These are phyloP conservation scores for Melanopsichium pennsylvanicum DNA, from an alignment of 1,284 basidiomycete species.

Conservation along the genomic window DNA sequence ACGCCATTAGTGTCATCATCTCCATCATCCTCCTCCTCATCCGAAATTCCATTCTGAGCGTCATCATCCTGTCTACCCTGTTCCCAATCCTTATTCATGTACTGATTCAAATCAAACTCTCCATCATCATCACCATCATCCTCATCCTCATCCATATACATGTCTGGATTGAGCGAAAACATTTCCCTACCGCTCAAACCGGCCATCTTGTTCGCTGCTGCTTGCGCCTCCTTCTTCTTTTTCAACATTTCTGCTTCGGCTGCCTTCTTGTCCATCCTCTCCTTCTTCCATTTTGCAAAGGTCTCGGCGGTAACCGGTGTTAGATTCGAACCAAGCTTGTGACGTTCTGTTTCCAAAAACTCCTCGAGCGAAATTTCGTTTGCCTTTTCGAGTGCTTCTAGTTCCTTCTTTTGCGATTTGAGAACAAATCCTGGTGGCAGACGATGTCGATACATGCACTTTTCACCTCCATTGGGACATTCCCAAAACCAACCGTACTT, in stretches of 20 bases:
- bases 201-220: constrained; percentile 85
- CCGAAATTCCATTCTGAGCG: constrained; percentile 12
- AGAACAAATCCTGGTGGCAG: constrained; percentile 86
- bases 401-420: constrained; percentile 78
- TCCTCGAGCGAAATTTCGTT: constrained; percentile 88
- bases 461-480: constrained; percentile 70
- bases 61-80: constrained; percentile 57
- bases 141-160: constrained; percentile 77
- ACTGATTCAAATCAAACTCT: constrained; percentile 56
- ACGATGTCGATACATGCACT: constrained; percentile 93
- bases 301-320: constrained; percentile 95
- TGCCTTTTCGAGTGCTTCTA: constrained; percentile 79
- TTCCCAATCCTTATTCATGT: constrained; percentile 58
- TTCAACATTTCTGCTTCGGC: constrained; percentile 85
- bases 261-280: constrained; percentile 71
- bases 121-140: constrained; percentile 70
- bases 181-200: constrained; percentile 97
- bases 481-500: constrained; percentile 92
- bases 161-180: constrained; percentile 90
- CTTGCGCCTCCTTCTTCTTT: constrained; percentile 85
- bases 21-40: constrained; percentile 37
- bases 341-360: constrained; percentile 98
- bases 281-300: constrained; percentile 91
- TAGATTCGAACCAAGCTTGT: constrained; percentile 72
- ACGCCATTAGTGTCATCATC: constrained; percentile 19